Evolutionary conservation across 169 alveolate species (phyloP), one percentile per base, ranked within the genome.

Genomic region (Plasmodium coatneyi): DNA sequence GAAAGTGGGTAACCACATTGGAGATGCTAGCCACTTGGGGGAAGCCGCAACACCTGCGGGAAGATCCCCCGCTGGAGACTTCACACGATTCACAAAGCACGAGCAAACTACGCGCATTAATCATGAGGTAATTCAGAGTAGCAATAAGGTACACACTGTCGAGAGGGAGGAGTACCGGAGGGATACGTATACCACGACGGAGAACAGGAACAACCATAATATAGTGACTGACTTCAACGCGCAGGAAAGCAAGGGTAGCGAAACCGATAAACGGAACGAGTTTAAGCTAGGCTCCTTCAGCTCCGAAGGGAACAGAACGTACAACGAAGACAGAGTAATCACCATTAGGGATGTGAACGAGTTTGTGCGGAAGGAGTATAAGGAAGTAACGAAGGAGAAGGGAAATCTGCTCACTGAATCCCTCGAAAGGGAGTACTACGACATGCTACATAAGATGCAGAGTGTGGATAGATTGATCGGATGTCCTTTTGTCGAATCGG

Each of bases 251-350:
- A 80, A 84, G 12, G 43, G 12, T 74, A 78, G 41, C 7, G 86
- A 80, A 80, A 71, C 70, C 16, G 80, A 79, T 30, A 89, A 19
- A 46, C 19, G 80, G 14, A 86, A 82, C 5, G 90, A 80, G 76
- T 84, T 95, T 34, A 92, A 89, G 32, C 89, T 82, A 12, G 96
- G 96, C 14, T 84, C 28, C 43, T 92, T 22, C 82, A 93, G 90
- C 14, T 90, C 95, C 72, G 83, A 92, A 54, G 96, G 96, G 34
- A 95, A 95, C 39, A 71, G 96, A 80, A 95, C 96, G 56, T 95
- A 95, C 89, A 95, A 93, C 89, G 96, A 95, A 78, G 96, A 95
- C 43, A 79, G 96, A 56, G 95, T 93, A 10, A 92, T 92, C 80
- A 83, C 82, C 14, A 93, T 93, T 54, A 74, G 84, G 46, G 92